Evolutionary conservation across 2,329 filamentous ascomycete genomes (phyloP).

Genomic region (Trichocomaceae sp.): DNA sequence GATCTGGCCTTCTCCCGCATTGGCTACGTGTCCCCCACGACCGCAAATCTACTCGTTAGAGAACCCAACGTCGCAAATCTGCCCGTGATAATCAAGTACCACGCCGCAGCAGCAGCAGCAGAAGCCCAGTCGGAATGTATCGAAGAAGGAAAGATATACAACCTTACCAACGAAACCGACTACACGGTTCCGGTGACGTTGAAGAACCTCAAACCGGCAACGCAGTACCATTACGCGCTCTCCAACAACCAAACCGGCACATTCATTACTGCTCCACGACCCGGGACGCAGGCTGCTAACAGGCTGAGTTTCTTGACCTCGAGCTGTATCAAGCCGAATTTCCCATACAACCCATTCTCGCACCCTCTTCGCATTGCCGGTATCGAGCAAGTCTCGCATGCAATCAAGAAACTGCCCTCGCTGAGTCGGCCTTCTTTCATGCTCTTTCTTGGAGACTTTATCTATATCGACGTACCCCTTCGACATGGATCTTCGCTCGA

Average conservation of each 20-base stretch:
- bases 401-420: constrained; percentile 63
- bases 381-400: constrained; percentile 66
- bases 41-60: constrained; percentile 74
- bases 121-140: constrained; percentile 47
- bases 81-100: constrained; percentile 65
- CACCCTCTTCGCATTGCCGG: constrained; percentile 79
- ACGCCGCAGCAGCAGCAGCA: no score
- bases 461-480: constrained; percentile 67
- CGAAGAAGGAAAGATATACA: constrained; percentile 58
- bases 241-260: constrained; percentile 81
- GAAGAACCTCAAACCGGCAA: constrained; percentile 61
- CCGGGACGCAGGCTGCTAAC: constrained; percentile 58
- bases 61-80: constrained; percentile 71
- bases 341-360: constrained; percentile 80
- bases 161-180: constrained; percentile 70
- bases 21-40: constrained; percentile 75
- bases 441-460: constrained; percentile 51
- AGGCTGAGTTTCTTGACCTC: constrained; percentile 87
- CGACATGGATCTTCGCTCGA: constrained; percentile 65
- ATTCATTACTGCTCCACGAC: constrained; percentile 68
- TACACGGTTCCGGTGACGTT: constrained; percentile 69
- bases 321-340: constrained; percentile 84
- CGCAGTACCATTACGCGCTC: constrained; percentile 72
- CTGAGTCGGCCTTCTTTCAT: constrained; percentile 46
- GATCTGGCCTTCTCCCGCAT: constrained; percentile 80